phyloP scores from a whole-genome alignment of 306 rosid genomes.

The Trifolium pratense region DNA sequence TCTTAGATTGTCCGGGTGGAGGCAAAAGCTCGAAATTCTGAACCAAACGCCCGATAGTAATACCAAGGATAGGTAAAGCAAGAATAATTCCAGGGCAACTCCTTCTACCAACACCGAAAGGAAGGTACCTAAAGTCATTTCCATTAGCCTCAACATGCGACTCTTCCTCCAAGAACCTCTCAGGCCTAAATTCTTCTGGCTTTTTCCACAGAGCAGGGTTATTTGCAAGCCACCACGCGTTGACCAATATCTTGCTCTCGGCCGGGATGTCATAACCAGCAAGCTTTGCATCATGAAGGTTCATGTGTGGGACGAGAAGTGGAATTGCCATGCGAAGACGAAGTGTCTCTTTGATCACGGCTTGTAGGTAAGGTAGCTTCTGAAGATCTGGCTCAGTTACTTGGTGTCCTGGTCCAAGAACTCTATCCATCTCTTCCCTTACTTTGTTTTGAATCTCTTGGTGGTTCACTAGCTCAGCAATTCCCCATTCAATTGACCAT shows the following conservation, averaged over 20 bases:
- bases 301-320: conserved; percentile 91
- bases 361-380: conserved; percentile 86
- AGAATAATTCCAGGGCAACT: conserved; percentile 92
- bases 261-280: conserved; percentile 78
- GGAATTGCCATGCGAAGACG: conserved; percentile 89
- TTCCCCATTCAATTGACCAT: conserved; percentile 93
- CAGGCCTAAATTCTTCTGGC: conserved; percentile 84
- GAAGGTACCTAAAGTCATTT: conserved; percentile 85
- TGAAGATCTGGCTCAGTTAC: conserved; percentile 72
- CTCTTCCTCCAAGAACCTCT: conserved; percentile 88
- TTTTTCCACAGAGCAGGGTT: conserved; percentile 83
- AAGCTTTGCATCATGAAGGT: conserved; percentile 82
- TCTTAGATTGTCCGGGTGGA: conserved; percentile 75
- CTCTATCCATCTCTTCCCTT: conserved; percentile 61
- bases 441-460: conserved; percentile 67
- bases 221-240: conserved; percentile 93
- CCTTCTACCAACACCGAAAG: conserved; percentile 84
- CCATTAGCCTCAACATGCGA: conserved; percentile 88
- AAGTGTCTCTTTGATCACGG: conserved; percentile 82
- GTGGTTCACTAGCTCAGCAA: conserved; percentile 93
- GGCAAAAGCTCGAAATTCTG: conserved; percentile 87
- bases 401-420: conserved; percentile 68
- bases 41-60: conserved; percentile 79
- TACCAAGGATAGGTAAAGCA: conserved; percentile 84
- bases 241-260: conserved; percentile 82